A percentile compares a stretch with the other conserved stretches of the same genome.
These are phyloP conservation scores for Trichoderma afroharzianum DNA, from an alignment of 2,329 filamentous ascomycete genomes.

Conservation along the genomic window DNA sequence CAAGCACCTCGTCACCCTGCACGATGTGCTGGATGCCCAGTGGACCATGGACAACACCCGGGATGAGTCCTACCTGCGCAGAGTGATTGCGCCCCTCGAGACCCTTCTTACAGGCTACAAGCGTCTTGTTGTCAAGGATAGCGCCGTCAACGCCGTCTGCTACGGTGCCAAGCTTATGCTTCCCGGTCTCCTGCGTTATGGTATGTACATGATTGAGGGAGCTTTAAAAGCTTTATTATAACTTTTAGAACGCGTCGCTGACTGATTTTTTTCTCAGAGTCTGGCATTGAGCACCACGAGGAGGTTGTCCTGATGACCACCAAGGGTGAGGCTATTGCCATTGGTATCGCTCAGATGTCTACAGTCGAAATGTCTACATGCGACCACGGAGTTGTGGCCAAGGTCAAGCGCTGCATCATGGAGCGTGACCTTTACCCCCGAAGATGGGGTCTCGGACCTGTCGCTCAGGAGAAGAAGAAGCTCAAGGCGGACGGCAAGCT, in stretches of 20 bases:
- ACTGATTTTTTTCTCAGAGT: slow-evolving; percentile 51
- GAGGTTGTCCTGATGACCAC: slow-evolving; percentile 98
- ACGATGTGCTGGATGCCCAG: slow-evolving; percentile 84
- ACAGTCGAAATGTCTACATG: slow-evolving; percentile 95
- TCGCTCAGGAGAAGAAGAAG: slow-evolving; percentile 98
- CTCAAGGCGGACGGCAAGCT: slow-evolving; percentile 97
- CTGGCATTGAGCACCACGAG: slow-evolving; percentile 88
- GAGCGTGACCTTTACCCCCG: slow-evolving; percentile 96
- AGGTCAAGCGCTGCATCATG: slow-evolving; percentile 99
- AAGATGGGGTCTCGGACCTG: slow-evolving; percentile 92
- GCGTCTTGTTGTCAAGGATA: slow-evolving; percentile 90
- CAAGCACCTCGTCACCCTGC: slow-evolving; percentile 84
- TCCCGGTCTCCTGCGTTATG: slow-evolving; percentile 88
- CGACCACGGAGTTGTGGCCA: slow-evolving; percentile 95
- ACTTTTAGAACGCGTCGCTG: slow-evolving; percentile 20
- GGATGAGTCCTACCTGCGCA: slow-evolving; percentile 88
- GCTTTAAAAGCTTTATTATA: neutral
- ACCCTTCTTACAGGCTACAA: slow-evolving; percentile 90
- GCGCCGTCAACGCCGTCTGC: slow-evolving; percentile 85
- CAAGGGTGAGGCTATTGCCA: slow-evolving; percentile 96
- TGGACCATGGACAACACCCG: slow-evolving; percentile 94
- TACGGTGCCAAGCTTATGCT: slow-evolving; percentile 99
- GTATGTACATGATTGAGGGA: slow-evolving; percentile 45
- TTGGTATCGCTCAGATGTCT: slow-evolving; percentile 96
- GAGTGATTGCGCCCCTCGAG: slow-evolving; percentile 89